phyloP scores from a whole-genome alignment of 371 early-diverging fungal genomes.

The Chytridium lagenaria region DNA sequence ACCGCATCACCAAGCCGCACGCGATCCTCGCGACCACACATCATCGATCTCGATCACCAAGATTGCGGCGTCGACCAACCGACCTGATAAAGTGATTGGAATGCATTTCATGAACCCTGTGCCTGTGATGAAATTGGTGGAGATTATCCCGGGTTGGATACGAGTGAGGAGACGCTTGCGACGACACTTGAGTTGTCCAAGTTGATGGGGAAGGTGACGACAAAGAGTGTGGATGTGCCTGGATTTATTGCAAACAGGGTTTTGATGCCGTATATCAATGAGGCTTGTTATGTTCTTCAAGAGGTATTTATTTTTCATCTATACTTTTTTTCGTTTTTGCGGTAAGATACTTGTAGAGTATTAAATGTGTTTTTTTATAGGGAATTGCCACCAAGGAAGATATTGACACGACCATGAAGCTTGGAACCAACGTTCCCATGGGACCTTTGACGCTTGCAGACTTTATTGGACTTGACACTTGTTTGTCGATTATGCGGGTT shows the following conservation, averaged over 20 bases:
- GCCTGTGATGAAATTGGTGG: constrained; percentile 97
- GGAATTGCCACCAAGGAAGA: constrained; percentile 92
- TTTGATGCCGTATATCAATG: constrained; percentile 99
- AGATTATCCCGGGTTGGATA: constrained; percentile 94
- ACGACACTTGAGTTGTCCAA: constrained; percentile 78
- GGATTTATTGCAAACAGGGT: constrained; percentile 97
- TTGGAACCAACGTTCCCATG: constrained; percentile 97
- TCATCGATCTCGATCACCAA: constrained; percentile 95
- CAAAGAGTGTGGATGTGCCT: constrained; percentile 87
- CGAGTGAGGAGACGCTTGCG: constrained; percentile 70
- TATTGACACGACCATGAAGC: constrained; percentile 97
- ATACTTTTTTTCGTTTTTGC: constrained; percentile 10
- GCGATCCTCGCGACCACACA: constrained; percentile 95
- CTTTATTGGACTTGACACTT: constrained; percentile 97
- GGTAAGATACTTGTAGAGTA: constrained; percentile 1
- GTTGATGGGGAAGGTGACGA: constrained; percentile 92
- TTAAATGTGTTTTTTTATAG: constrained; percentile 50
- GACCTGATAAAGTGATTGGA: constrained; percentile 65
- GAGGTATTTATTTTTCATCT: constrained; percentile 59
- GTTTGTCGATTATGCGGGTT: constrained; percentile 95
- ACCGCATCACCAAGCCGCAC: constrained; percentile 66
- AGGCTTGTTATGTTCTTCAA: constrained; percentile 88
- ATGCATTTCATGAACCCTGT: constrained; percentile 75
- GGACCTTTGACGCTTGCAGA: constrained; percentile 97
- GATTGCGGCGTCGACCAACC: constrained; percentile 87